A percentile compares a stretch with the other conserved stretches of the same genome.
These are phyloP conservation scores for Metschnikowia reukaufii DNA, from an alignment of 805 yeast genomes.

Conservation along the genomic window DNA sequence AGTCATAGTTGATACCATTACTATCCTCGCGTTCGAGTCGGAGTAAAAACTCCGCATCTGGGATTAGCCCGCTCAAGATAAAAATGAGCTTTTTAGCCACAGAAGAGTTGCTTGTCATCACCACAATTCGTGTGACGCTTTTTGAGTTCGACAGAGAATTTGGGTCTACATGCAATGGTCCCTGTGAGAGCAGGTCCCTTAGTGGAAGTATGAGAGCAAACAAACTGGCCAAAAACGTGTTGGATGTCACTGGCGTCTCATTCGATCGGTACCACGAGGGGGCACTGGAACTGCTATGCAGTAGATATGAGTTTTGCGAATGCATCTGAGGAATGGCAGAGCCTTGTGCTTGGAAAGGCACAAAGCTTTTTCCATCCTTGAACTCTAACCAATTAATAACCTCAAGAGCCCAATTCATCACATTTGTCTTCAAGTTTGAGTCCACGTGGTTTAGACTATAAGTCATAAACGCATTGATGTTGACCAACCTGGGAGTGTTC, in stretches of 20 bases:
- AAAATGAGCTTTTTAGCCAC: slow-evolving; percentile 60
- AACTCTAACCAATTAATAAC: slow-evolving; percentile 55
- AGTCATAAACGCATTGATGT: slow-evolving; percentile 39
- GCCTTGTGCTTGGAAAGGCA: slow-evolving; percentile 8
- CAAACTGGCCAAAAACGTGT: slow-evolving; percentile 48
- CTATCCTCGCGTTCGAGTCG: slow-evolving; percentile 1
- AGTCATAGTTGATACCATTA: background rate
- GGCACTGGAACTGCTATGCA: slow-evolving; percentile 9
- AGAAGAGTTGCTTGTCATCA: slow-evolving; percentile 59
- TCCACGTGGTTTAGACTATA: slow-evolving; percentile 12
- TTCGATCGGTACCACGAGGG: slow-evolving; percentile 10
- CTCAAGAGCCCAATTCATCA: slow-evolving; percentile 53
- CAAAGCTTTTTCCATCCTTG: slow-evolving; percentile 43
- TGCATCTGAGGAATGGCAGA: slow-evolving; percentile 11
- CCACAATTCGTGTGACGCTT: slow-evolving; percentile 49
- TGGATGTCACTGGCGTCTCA: slow-evolving; percentile 11
- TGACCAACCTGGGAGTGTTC: slow-evolving; percentile 49
- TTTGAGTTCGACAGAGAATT: slow-evolving; percentile 19
- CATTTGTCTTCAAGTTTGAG: slow-evolving; percentile 32
- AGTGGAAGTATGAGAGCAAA: slow-evolving; percentile 46
- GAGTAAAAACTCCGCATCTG: slow-evolving; percentile 26
- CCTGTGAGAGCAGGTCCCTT: slow-evolving; percentile 33
- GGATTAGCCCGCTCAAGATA: slow-evolving; percentile 51
- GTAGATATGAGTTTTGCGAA: slow-evolving; percentile 8
- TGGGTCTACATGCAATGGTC: slow-evolving; percentile 32